A percentile compares a stretch with the other conserved stretches of the same genome.
phyloP scores from a whole-genome alignment of 208 protist genomes.

The Leptomonas seymouri region DNA sequence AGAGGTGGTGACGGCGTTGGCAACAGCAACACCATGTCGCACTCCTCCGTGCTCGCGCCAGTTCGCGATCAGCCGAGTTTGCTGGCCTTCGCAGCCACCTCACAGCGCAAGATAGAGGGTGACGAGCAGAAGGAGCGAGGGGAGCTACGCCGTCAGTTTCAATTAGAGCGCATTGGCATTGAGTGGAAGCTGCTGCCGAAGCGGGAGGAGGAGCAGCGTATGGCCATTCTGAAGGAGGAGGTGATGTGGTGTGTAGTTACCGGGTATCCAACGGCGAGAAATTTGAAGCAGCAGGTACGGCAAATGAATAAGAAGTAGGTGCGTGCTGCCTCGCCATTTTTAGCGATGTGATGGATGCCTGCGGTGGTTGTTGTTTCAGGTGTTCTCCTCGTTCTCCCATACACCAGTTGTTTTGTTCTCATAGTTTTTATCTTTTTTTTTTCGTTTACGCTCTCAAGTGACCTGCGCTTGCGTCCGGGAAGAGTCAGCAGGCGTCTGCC shows the following conservation, averaged over 20 bases:
- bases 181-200: constrained; percentile 24
- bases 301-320: constrained; percentile 8
- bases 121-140: constrained; percentile 28
- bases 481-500: too few relatives aligned
- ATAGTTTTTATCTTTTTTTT: constrained; percentile 12
- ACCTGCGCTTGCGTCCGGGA: not conserved
- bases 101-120: constrained; percentile 17
- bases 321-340: not conserved
- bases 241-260: constrained; percentile 41
- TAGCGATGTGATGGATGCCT: not conserved
- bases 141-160: constrained; percentile 23
- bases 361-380: too few relatives aligned
- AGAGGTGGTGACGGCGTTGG: not conserved
- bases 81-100: constrained; percentile 21
- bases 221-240: constrained; percentile 43
- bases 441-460: not conserved
- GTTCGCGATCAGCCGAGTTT: constrained; percentile 29
- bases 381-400: too few relatives aligned
- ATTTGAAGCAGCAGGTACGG: constrained; percentile 21
- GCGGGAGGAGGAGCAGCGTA: constrained; percentile 35
- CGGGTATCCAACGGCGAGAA: constrained; percentile 22
- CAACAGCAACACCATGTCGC: not conserved
- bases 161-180: constrained; percentile 4
- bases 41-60: not conserved
- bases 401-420: too few relatives aligned